Conservation (phyloP, 2,329 filamentous ascomycete species). For the Aspergillus tanneri region DNA sequence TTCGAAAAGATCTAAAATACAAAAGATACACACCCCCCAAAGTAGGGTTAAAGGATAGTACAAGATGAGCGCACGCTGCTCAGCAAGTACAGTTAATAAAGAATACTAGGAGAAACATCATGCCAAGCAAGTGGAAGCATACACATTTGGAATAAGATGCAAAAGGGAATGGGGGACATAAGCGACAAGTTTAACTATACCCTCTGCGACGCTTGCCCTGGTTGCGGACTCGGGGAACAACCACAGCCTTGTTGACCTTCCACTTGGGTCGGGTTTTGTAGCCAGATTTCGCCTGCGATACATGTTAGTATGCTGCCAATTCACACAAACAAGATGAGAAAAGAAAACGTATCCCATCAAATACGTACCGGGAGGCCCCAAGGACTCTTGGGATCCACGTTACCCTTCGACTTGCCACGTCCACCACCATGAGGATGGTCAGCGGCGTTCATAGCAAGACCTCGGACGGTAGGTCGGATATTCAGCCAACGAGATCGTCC, state of each 20-base stretch:
- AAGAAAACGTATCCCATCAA: constrained; percentile 7
- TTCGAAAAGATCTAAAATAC: too few relatives aligned
- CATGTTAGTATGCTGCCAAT: constrained; percentile 13
- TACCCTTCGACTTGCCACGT: constrained; percentile 98
- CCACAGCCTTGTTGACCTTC: constrained; percentile 90
- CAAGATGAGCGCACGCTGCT: constrained; percentile 10
- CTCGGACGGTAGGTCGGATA: constrained; percentile 90
- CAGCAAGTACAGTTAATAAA: constrained; percentile 3
- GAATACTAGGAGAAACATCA: constrained; percentile 1
- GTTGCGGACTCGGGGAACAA: constrained; percentile 79
- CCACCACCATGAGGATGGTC: constrained; percentile 99
- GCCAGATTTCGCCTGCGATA: constrained; percentile 52
- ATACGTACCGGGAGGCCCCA: constrained; percentile 89
- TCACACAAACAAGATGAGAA: constrained; percentile 4
- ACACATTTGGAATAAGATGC: constrained; percentile 3
- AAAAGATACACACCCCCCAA: too few relatives aligned
- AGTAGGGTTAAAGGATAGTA: constrained; percentile 20
- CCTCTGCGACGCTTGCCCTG: constrained; percentile 78
- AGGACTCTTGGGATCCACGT: constrained; percentile 88
- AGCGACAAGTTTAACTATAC: constrained; percentile 51
- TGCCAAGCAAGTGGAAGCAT: constrained; percentile 2
- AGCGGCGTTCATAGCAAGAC: constrained; percentile 97
- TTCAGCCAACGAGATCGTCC: constrained; percentile 91
- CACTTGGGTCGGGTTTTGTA: constrained; percentile 89
- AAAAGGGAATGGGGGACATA: constrained; percentile 6